Evolutionary conservation across 148 eudicot species (phyloP).

Genomic region (Drosera capensis): DNA sequence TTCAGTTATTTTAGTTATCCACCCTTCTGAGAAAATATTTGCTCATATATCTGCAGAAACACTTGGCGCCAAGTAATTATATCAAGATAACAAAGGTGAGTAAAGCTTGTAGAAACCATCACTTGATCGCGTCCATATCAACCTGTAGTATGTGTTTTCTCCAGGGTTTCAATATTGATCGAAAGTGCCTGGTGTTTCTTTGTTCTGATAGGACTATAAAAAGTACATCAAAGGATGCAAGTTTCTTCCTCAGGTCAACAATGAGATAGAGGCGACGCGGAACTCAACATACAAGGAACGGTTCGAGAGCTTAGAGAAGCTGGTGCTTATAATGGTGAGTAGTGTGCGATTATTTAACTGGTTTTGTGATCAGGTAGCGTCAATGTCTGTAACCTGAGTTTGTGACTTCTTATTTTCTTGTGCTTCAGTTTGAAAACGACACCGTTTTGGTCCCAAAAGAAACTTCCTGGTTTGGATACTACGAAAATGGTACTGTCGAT

Average conservation of each 20-base stretch:
- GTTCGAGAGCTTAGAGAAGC: constrained; percentile 30
- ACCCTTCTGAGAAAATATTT: neutral
- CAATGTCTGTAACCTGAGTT: neutral
- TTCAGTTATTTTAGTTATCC: neutral
- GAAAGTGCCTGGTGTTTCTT: too few species aligned
- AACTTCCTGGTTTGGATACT: constrained; percentile 51
- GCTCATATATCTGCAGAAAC: constrained; percentile 3
- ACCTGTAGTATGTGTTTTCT: too few species aligned
- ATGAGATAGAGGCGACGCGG: constrained; percentile 16
- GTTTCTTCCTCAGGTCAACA: constrained; percentile 42
- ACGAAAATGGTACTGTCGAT: constrained; percentile 24
- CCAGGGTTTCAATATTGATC: too few species aligned
- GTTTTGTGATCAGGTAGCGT: neutral
- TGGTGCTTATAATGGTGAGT: constrained; percentile 41
- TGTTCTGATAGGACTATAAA: constrained; percentile 14
- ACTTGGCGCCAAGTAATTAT: constrained; percentile 13
- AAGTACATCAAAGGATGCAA: constrained; percentile 23
- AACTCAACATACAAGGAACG: constrained; percentile 38
- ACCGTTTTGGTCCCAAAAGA: constrained; percentile 39
- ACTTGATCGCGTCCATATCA: too few species aligned
- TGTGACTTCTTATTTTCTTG: neutral
- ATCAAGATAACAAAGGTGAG: constrained; percentile 10
- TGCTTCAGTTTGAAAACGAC: constrained; percentile 32
- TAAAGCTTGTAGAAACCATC: neutral
- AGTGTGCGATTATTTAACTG: neutral